Conservation (phyloP, 495 filamentous ascomycete genomes). For the Jackrogersella minutella region DNA sequence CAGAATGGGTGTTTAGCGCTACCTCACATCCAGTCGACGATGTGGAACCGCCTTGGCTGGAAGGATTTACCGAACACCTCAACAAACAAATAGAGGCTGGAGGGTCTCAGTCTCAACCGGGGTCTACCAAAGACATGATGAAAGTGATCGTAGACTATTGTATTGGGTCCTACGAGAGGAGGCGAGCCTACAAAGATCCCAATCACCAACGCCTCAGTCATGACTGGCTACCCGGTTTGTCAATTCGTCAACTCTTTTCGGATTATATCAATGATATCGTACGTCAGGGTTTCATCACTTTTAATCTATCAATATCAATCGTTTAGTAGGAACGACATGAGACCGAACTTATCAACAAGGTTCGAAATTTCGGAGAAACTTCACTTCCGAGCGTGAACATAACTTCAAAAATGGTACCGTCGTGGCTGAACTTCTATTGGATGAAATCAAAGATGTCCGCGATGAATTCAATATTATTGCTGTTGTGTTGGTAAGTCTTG, state of each 20-base stretch:
- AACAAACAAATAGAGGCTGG: conserved; percentile 20
- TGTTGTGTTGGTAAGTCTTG: conserved; percentile 6
- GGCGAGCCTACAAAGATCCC: not conserved
- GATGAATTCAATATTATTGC: not conserved
- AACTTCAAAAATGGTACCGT: not conserved
- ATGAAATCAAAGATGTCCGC: no score
- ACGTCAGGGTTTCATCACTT: conserved; percentile 1
- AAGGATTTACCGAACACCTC: conserved; percentile 22
- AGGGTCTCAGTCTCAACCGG: conserved; percentile 21
- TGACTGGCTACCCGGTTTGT: conserved; percentile 13
- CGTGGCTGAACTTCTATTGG: not conserved
- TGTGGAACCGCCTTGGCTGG: conserved; percentile 14
- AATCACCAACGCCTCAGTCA: not conserved
- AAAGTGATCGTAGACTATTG: conserved; percentile 25
- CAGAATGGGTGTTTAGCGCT: conserved; percentile 17
- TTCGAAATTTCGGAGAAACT: not conserved
- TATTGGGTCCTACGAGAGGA: not conserved
- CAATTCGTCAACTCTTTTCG: conserved; percentile 28
- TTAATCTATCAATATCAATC: not conserved
- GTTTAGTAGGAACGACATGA: conserved; percentile 10
- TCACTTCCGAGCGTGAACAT: not conserved
- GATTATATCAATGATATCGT: conserved; percentile 28
- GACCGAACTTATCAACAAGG: not conserved
- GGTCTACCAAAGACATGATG: conserved; percentile 29
- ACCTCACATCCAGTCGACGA: conserved; percentile 20